Evolutionary conservation across 1,139 yeast genomes (phyloP).

Genomic region (Eremothecium coryli): DNA sequence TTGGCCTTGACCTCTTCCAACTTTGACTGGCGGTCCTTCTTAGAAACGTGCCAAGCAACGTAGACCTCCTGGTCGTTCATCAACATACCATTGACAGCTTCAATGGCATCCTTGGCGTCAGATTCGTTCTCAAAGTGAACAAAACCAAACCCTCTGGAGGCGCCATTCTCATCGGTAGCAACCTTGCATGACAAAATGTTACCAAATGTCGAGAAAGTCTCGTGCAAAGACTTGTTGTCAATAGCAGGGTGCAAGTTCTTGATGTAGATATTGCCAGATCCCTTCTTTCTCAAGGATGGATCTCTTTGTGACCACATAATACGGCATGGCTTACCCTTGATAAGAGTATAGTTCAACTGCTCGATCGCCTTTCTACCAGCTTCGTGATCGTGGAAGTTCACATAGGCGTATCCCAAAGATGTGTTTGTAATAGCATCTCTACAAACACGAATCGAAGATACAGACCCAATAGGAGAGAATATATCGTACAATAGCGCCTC

Average conservation of each 20-base stretch:
- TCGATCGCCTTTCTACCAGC: constrained; percentile 95
- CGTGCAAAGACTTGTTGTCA: constrained; percentile 98
- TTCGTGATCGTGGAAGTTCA: constrained; percentile 80
- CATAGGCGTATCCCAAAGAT: constrained; percentile 97
- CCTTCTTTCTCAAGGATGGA: constrained; percentile 91
- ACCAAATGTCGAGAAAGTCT: constrained; percentile 96
- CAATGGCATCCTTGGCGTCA: constrained; percentile 92
- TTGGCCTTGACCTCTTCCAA: constrained; percentile 85
- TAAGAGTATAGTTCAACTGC: constrained; percentile 85
- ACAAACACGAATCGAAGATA: constrained; percentile 95
- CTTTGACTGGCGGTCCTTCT: constrained; percentile 92
- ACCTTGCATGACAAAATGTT: constrained; percentile 93
- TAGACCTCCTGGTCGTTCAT: constrained; percentile 93
- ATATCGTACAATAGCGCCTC: constrained; percentile 93
- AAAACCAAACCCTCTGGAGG: constrained; percentile 93
- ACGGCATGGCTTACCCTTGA: constrained; percentile 97
- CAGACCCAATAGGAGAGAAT: constrained; percentile 92
- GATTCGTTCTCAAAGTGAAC: constrained; percentile 93
- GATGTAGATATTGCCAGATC: constrained; percentile 95
- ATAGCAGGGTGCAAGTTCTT: constrained; percentile 97
- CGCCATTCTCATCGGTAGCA: constrained; percentile 88
- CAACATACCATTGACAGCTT: constrained; percentile 97
- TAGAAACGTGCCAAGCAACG: constrained; percentile 91
- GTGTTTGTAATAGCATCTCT: constrained; percentile 97
- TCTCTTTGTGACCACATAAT: constrained; percentile 99